phyloP scores from a whole-genome alignment of 306 rosid genomes.

The Styphnolobium japonicum region DNA sequence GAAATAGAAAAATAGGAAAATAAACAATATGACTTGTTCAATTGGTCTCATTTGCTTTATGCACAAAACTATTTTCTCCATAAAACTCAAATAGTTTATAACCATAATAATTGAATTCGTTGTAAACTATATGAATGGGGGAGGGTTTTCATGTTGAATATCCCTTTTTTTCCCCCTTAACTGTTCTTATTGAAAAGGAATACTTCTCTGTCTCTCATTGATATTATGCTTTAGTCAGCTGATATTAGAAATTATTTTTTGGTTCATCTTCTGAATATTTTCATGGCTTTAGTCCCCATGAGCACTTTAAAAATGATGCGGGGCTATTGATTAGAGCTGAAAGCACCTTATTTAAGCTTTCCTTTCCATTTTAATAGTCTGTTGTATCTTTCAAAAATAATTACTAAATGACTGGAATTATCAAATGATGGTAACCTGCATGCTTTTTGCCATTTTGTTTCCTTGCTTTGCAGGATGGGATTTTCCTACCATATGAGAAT shows the following conservation, averaged over 20 bases:
- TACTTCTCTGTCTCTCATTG: neutral
- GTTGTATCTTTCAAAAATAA: neutral
- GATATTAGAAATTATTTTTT: neutral
- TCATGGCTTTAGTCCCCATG: neutral
- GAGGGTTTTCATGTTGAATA: no score
- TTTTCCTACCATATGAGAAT: slow-evolving; percentile 71
- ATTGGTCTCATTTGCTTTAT: no score
- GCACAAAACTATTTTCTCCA: no score
- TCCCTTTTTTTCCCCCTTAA: no score
- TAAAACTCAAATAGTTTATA: no score
- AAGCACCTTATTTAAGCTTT: no score
- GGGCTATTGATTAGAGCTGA: neutral
- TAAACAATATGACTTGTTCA: no score
- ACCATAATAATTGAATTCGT: no score
- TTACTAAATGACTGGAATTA: neutral
- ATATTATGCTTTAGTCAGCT: neutral
- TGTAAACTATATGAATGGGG: no score
- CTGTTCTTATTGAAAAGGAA: no score
- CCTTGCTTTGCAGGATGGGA: slow-evolving; percentile 54
- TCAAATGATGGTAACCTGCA: neutral
- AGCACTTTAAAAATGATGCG: neutral
- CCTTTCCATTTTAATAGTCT: no score
- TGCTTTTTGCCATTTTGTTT: slow-evolving; percentile 2
- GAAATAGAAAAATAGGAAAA: no score
- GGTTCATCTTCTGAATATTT: neutral